phyloP scores from a whole-genome alignment of 2,329 filamentous ascomycete genomes.

The Pseudogymnoascus sp. region DNA sequence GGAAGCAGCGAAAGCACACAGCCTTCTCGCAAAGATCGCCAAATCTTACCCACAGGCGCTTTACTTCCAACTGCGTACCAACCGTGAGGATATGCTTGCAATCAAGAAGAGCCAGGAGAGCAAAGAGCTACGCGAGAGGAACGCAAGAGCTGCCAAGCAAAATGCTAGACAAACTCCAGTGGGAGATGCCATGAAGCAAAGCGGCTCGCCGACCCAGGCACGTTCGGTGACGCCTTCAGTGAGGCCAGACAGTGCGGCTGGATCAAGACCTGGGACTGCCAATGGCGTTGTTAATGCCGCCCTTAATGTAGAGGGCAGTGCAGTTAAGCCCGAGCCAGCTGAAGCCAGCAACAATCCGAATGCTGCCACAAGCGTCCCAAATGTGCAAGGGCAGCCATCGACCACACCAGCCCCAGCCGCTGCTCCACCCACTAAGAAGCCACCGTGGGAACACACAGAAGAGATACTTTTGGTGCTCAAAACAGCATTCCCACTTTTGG shows the following conservation, averaged over 20 bases:
- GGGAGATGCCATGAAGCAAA: constrained; percentile 23
- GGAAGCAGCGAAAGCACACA: constrained; percentile 79
- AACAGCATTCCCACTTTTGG: constrained; percentile 91
- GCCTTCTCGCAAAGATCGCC: constrained; percentile 84
- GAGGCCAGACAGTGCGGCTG: constrained; percentile 22
- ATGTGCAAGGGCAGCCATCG: constrained; percentile 32
- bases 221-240: constrained; percentile 23
- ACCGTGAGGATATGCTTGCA: constrained; percentile 82
- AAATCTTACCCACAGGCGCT: constrained; percentile 93
- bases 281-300: constrained; percentile 33
- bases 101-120: constrained; percentile 85
- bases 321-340: constrained; percentile 26
- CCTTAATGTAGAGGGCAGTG: neutral
- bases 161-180: constrained; percentile 17
- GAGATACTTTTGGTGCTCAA: constrained; percentile 94
- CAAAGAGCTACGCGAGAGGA: constrained; percentile 49
- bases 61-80: constrained; percentile 92
- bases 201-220: constrained; percentile 25
- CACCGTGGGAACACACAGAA: constrained; percentile 93
- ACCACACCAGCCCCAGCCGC: constrained; percentile 23
- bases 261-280: constrained; percentile 36
- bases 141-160: constrained; percentile 34
- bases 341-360: constrained; percentile 16
- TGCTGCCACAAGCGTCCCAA: constrained; percentile 16
- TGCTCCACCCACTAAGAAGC: constrained; percentile 46